These are phyloP conservation scores for Ampelocalamus luodianensis DNA, from an alignment of 176 grass and related monocot species.

Conservation along the genomic window DNA sequence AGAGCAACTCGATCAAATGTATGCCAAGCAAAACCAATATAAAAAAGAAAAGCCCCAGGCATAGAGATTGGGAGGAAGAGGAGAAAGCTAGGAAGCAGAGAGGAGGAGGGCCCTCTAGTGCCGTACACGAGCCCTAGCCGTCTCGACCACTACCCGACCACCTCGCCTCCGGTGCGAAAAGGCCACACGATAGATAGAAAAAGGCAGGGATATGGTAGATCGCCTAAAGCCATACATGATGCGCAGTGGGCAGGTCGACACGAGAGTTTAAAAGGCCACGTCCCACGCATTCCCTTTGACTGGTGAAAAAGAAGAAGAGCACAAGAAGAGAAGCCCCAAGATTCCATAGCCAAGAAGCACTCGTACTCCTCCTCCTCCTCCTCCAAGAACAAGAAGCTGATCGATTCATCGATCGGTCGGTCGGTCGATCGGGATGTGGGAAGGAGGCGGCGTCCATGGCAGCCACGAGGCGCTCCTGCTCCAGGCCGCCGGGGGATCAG, in stretches of 20 bases:
- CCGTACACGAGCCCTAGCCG: slow-evolving; percentile 53
- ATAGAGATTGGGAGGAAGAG: not conserved
- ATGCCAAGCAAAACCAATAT: not conserved
- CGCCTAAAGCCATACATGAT: slow-evolving; percentile 44
- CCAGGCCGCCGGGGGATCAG: slow-evolving; percentile 15
- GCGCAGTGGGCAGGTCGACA: slow-evolving; percentile 42
- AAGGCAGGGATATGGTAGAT: not conserved
- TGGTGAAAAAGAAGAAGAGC: slow-evolving; percentile 11
- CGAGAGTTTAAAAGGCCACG: slow-evolving; percentile 46
- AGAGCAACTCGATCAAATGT: not conserved
- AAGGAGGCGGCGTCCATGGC: slow-evolving; percentile 57
- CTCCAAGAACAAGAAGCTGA: not conserved
- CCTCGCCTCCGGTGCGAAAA: slow-evolving; percentile 42
- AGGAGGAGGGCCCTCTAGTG: slow-evolving; percentile 2
- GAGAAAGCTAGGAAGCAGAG: not conserved
- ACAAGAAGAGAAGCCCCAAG: not conserved
- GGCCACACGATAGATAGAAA: slow-evolving; percentile 32
- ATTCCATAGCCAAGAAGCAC: slow-evolving; percentile 35
- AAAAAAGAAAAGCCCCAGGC: not conserved
- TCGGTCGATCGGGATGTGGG: slow-evolving; percentile 53
- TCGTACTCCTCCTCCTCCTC: not conserved
- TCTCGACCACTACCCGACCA: slow-evolving; percentile 53
- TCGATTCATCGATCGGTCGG: not conserved
- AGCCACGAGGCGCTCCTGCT: slow-evolving; percentile 50
- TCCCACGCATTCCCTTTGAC: slow-evolving; percentile 52